A percentile compares a stretch with the other conserved stretches of the same genome.
Conservation (phyloP, 73 alveolate genomes). For the Urostyla sp. region DNA sequence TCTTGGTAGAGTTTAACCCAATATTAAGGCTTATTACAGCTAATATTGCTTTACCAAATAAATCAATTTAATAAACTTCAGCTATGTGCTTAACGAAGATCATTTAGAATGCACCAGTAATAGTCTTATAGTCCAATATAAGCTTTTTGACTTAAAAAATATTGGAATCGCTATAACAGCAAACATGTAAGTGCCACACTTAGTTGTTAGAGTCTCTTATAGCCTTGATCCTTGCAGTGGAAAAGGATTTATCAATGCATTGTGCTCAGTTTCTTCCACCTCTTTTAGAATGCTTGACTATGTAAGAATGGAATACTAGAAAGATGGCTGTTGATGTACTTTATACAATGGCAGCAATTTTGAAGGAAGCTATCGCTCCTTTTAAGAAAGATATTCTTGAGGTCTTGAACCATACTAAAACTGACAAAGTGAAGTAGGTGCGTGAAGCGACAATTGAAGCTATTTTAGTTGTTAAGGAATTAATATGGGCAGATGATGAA, state of each 20-base stretch:
- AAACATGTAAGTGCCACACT: conserved; percentile 79
- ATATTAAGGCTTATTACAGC: conserved; percentile 57
- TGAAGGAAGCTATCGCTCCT: conserved; percentile 82
- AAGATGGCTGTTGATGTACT: conserved; percentile 90
- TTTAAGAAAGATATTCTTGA: conserved; percentile 83
- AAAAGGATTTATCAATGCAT: conserved; percentile 83
- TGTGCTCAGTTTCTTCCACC: conserved; percentile 85
- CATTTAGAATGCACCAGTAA: conserved; percentile 91
- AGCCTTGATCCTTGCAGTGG: conserved; percentile 86
- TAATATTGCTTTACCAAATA: conserved; percentile 52
- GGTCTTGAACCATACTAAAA: conserved; percentile 84
- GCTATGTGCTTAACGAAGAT: conserved; percentile 90
- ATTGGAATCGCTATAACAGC: conserved; percentile 38
- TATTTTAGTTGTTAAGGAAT: conserved; percentile 59
- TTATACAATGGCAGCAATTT: conserved; percentile 90
- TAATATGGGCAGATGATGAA: background rate
- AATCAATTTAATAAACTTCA: conserved; percentile 70
- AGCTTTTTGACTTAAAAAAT: conserved; percentile 73
- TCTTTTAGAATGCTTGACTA: conserved; percentile 85
- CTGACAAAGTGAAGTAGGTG: conserved; percentile 94
- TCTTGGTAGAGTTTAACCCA: conserved; percentile 42
- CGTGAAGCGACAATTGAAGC: conserved; percentile 91
- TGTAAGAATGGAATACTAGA: conserved; percentile 87
- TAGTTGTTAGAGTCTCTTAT: conserved; percentile 87
- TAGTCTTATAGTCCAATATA: conserved; percentile 65